Evolutionary conservation across 331 rosid genomes (phyloP), one percentile per base, ranked within the genome.

Genomic region (Acacia concinna): DNA sequence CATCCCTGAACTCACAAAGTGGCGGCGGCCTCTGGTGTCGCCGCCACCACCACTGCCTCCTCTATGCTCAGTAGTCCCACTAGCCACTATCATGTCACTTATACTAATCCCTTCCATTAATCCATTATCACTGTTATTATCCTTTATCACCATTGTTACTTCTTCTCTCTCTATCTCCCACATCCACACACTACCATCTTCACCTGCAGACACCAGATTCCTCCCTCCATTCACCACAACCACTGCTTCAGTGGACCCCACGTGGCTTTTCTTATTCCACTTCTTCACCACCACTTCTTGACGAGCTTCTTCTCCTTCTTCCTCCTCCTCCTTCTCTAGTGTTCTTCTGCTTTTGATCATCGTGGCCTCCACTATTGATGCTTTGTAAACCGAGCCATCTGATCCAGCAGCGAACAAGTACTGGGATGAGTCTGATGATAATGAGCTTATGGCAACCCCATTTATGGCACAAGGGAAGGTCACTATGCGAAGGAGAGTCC

Each of bases 171-270:
- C 82, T n/a, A 84, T 74, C 37, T 88, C 77, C 97, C 92, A 81
- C 64, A 87, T 64, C 90, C 90, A 91, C 15, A 89, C 84, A 52
- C 80, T 78, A 77, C 97, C 98, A 75, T 94, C 89, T 78, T 91
- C 96, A 8, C 93, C 76, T 72, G 94, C 96, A 12, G 96, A 84
- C 35, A 89, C 86, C 84, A 91, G 69, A 75, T 85, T 78, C 51
- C 43, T 77, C 75, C 91, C 97, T 15, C 52, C 71, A 44, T 91
- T 37, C 56, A 80, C 85, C 77, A 86, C 60, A 23, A 20, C 76
- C 81, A 90, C 46, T 13, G 97, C 84, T 21, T 87, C 80, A 34
- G 87, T 71, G 25, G 87, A 67, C 32, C 83, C 86, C 27, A 34
- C 17, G 34, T 90, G 98, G 13, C 73, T 78, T 7, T 62, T 40